Base-by-base conservation (phyloP, 306 rosid species). In the Vachellia pachyceras region DNA sequence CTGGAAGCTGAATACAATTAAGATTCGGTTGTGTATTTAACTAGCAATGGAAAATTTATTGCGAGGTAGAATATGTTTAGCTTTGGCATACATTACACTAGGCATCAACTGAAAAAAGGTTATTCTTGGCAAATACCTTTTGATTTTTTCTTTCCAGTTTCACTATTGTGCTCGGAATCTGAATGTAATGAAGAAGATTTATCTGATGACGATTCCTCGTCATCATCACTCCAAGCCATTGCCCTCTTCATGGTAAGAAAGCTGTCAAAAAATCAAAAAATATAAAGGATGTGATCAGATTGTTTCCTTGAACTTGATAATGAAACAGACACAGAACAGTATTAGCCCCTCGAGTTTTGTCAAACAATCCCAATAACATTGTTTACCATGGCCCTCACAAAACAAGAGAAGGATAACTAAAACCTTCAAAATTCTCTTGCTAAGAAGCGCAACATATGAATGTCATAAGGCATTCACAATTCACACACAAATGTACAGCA, bases 221-320 rank as follows among this genome's bases (percentile, higher is more conserved):
- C 89, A 78, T 86, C 89, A 69, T 88, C 94, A 78, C 86, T 90
- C 97, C 98, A 93, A 23, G 93, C 91, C 84, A 89, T 83, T 63
- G 90, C 60, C 84, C 97, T 91, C 90, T 95, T 93, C 99, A 95
- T 95, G 14, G 75, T 77, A 45, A n/a, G 33, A 18, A 73, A 3
- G 54, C n/a, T 77, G 87, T 83, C 77, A 29, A 29, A 29, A 29
- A 29, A 0, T 41, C 36, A 77, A 20, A 77, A 20, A 55, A 79
- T 54, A 54, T 54, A 66, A 82, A 72, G 46, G 65, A 70, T 39
- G 20, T 37, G 36, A 78, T 79, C 23, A 64, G 52, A 75, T 40
- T n/a, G 35, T 49, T 49, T 35, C 57, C 35, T 14, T 57, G 57
- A 54, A 17, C 71, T 39, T 18, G 23, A 78, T 54, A 72, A 14